Conservation (phyloP, 2,329 filamentous ascomycete species). For the Neofusicoccum laricinum region DNA sequence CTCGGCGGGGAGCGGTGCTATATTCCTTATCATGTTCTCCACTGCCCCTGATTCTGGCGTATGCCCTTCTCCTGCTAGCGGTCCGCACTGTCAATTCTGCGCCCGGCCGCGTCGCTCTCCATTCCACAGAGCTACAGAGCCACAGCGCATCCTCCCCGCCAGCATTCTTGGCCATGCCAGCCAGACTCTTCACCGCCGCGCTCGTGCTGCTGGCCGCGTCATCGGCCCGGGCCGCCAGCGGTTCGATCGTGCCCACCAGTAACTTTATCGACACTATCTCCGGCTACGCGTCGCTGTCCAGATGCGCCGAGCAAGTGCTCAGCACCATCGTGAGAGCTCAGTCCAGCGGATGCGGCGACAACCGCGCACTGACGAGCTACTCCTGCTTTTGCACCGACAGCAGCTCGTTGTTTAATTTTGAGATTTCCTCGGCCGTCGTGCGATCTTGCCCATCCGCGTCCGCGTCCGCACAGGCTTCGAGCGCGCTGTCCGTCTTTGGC, state of each 20-base stretch:
- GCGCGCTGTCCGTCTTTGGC: not conserved
- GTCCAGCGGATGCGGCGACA: not conserved
- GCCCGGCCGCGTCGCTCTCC: no score
- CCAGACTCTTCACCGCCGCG: not conserved
- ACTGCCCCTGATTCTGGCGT: no score
- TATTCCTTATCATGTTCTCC: no score
- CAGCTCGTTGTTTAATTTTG: not conserved
- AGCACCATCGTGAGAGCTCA: conserved; percentile 2
- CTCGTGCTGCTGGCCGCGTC: not conserved
- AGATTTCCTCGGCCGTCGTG: not conserved
- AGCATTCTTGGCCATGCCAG: not conserved
- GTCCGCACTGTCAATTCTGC: no score
- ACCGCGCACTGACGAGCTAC: not conserved
- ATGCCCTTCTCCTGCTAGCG: no score
- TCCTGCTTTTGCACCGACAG: conserved; percentile 1
- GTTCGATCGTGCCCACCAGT: not conserved
- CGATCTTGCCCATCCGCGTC: not conserved
- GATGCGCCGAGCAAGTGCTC: not conserved
- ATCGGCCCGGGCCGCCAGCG: not conserved
- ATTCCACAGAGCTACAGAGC: no score
- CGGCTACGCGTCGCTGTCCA: not conserved
- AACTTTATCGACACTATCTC: conserved; percentile 2
- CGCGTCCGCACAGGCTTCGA: not conserved
- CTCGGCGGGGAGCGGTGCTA: no score
- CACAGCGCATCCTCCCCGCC: no score